Conservation (phyloP, 1,139 yeast species). For the Candida frijolesensis region DNA sequence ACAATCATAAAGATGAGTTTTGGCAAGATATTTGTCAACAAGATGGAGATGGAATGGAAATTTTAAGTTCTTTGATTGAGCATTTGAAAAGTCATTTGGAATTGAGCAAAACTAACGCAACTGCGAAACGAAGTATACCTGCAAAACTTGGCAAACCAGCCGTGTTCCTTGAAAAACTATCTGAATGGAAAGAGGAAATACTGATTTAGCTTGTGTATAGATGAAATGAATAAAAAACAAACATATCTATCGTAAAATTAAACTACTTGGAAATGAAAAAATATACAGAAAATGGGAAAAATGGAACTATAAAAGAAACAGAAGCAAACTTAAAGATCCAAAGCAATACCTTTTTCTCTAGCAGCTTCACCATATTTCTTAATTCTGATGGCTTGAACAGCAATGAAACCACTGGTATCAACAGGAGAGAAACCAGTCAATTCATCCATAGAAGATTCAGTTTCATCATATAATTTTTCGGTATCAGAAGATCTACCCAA, state of each 20-base stretch:
- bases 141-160: constrained; percentile 25
- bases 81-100: constrained; percentile 30
- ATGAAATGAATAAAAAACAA: background rate
- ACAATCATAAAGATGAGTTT: constrained; percentile 28
- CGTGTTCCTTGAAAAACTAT: constrained; percentile 20
- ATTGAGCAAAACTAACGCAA: constrained; percentile 27
- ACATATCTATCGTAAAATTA: constrained; percentile 1
- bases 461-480: constrained; percentile 95
- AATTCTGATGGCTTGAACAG: constrained; percentile 96
- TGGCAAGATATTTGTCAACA: constrained; percentile 18
- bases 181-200: constrained; percentile 20
- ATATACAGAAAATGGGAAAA: constrained; percentile 5
- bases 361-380: constrained; percentile 97
- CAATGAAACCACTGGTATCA: constrained; percentile 96
- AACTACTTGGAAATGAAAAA: background rate
- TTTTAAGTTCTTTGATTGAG: constrained; percentile 16
- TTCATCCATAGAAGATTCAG: constrained; percentile 99
- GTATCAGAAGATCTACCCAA: constrained; percentile 95
- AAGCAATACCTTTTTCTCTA: constrained; percentile 67
- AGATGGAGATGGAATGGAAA: constrained; percentile 4
- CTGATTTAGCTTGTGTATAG: background rate
- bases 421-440: constrained; percentile 97
- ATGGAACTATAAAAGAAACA: background rate
- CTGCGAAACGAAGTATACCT: constrained; percentile 35
- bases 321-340: constrained; percentile 28